Evolutionary conservation across 2,329 filamentous ascomycete genomes (phyloP).

Genomic region (Eutypella sp.): DNA sequence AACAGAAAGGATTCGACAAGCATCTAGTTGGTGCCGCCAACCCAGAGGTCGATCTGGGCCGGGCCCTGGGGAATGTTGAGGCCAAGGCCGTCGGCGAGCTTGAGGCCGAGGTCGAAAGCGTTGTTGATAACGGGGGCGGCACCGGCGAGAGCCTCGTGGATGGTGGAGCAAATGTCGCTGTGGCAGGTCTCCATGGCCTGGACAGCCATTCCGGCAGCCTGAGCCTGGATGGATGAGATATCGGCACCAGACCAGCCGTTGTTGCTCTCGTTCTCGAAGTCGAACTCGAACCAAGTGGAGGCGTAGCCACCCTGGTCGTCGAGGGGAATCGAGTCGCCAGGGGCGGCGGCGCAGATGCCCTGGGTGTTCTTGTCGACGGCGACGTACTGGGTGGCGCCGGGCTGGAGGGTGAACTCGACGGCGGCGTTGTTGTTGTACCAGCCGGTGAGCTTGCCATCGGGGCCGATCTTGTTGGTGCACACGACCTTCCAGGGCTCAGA

Average conservation of each 20-base stretch:
- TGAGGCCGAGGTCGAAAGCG: not conserved
- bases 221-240: not conserved
- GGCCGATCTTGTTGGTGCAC: conserved; percentile 1
- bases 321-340: not conserved
- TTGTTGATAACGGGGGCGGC: not conserved
- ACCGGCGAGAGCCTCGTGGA: not conserved
- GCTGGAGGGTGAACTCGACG: not conserved
- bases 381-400: not conserved
- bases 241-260: not conserved
- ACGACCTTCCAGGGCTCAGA: not conserved
- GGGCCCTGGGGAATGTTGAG: not conserved
- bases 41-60: not conserved
- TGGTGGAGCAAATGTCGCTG: not conserved
- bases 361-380: not conserved
- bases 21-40: not conserved
- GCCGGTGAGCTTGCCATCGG: not conserved
- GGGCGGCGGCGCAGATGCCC: not conserved
- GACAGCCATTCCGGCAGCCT: not conserved
- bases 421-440: not conserved
- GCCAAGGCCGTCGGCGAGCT: not conserved
- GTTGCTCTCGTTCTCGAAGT: not conserved
- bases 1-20: too few species aligned
- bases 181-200: not conserved
- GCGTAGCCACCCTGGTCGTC: not conserved
- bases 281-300: conserved; percentile 1